Percentiles rank a stretch among this genome's conserved stretches.
Evolutionary conservation across 1,139 yeast genomes (phyloP).

Genomic region (Yamadazyma buinensis): DNA sequence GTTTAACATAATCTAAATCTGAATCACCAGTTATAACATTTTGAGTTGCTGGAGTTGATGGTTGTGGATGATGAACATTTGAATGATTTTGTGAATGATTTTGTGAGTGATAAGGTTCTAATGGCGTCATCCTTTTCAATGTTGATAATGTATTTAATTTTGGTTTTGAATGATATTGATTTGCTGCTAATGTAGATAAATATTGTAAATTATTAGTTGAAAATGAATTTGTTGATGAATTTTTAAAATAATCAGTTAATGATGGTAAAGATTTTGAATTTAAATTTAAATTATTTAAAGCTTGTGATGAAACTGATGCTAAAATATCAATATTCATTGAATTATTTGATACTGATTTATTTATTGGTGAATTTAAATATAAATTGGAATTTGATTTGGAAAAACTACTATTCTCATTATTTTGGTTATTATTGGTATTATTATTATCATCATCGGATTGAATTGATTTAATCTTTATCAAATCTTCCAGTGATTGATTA

Average conservation of each 20-base stretch:
- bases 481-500: constrained; percentile 7
- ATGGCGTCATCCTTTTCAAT: constrained; percentile 53
- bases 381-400: constrained; percentile 3
- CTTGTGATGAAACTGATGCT: constrained; percentile 82
- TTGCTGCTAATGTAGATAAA: constrained; percentile 25
- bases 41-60: constrained; percentile 2
- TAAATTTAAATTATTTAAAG: constrained; percentile 54
- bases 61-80: constrained; percentile 2
- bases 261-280: constrained; percentile 62
- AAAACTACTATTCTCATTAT: neutral
- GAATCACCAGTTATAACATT: constrained; percentile 35
- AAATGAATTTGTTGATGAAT: constrained; percentile 14
- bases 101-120: constrained; percentile 19
- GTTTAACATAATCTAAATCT: constrained; percentile 45
- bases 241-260: constrained; percentile 52
- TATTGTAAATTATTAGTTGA: constrained; percentile 24
- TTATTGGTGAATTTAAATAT: constrained; percentile 5
- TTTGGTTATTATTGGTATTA: neutral
- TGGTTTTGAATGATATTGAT: constrained; percentile 24
- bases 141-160: constrained; percentile 39
- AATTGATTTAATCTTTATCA: constrained; percentile 8
- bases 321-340: constrained; percentile 63
- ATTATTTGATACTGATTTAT: constrained; percentile 5
- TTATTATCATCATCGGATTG: constrained; percentile 9
- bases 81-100: neutral